Conservation (phyloP, 2,329 filamentous ascomycete genomes). For the Domatiomyces globalis region DNA sequence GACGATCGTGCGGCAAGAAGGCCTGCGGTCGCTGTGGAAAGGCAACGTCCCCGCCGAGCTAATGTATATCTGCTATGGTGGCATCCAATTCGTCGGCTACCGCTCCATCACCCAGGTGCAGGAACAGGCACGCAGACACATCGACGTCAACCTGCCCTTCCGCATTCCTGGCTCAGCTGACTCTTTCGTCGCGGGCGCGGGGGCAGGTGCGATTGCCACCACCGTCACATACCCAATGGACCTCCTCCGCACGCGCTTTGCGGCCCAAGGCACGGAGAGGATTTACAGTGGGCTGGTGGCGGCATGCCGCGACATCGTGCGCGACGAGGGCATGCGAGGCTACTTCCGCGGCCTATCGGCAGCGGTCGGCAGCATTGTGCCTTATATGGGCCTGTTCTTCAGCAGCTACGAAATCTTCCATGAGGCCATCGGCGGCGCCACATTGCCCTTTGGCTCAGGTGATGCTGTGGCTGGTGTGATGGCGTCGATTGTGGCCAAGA, state of each 20-base stretch:
- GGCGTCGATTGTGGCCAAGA: conserved; percentile 73
- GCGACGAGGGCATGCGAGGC: conserved; percentile 58
- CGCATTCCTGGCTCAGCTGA: conserved; percentile 53
- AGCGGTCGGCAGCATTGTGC: conserved; percentile 73
- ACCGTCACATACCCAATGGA: conserved; percentile 82
- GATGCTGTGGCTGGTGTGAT: conserved; percentile 72
- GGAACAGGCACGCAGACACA: conserved; percentile 24
- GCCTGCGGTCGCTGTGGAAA: conserved; percentile 83
- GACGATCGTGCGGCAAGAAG: conserved; percentile 66
- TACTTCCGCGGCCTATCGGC: conserved; percentile 83
- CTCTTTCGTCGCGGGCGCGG: conserved; percentile 70
- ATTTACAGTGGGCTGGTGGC: conserved; percentile 61
- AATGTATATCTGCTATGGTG: conserved; percentile 83
- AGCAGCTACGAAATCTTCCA: conserved; percentile 68
- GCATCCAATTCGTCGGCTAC: conserved; percentile 81
- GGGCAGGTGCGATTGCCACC: conserved; percentile 70
- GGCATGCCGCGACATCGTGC: conserved; percentile 58
- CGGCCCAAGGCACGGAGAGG: conserved; percentile 70
- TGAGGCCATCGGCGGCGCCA: conserved; percentile 39
- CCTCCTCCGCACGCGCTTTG: conserved; percentile 83
- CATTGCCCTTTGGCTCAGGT: conserved; percentile 57
- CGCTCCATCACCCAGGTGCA: conserved; percentile 58
- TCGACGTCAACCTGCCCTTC: conserved; percentile 20
- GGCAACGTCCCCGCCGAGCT: conserved; percentile 92
- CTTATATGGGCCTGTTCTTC: conserved; percentile 97